Evolutionary conservation across 176 grass and related monocot genomes (phyloP).

Genomic region (Dendrocalamus sinicus): DNA sequence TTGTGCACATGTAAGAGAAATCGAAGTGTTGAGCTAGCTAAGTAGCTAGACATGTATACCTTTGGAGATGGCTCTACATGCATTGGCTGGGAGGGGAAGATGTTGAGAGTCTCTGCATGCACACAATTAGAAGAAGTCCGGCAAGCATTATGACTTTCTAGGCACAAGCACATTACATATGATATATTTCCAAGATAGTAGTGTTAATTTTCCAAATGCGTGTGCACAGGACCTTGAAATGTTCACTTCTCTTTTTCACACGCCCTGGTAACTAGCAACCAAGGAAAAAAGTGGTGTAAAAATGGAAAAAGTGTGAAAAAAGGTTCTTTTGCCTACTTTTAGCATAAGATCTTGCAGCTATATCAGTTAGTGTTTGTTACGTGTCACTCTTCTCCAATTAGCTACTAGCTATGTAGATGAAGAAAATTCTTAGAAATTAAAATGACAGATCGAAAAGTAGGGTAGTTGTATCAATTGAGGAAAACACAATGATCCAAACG

Average conservation of each 20-base stretch:
- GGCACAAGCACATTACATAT: background rate
- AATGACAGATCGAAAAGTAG: background rate
- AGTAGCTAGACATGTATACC: background rate
- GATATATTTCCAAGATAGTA: background rate
- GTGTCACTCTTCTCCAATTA: slow-evolving; percentile 29
- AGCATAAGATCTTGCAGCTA: slow-evolving; percentile 37
- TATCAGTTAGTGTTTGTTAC: slow-evolving; percentile 36
- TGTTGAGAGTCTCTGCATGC: slow-evolving; percentile 69
- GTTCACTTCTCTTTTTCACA: slow-evolving; percentile 23
- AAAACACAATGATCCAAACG: background rate
- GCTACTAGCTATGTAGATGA: background rate
- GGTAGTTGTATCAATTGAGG: background rate
- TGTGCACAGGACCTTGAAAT: background rate
- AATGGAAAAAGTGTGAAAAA: background rate
- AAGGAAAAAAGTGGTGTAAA: background rate
- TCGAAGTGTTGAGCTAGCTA: background rate
- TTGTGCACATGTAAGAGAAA: background rate
- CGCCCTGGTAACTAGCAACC: background rate
- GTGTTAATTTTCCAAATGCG: slow-evolving; percentile 5
- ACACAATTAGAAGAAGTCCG: slow-evolving; percentile 41
- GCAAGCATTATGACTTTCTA: slow-evolving; percentile 38
- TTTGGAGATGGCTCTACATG: slow-evolving; percentile 53
- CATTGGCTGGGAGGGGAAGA: slow-evolving; percentile 72
- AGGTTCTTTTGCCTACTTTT: slow-evolving; percentile 9
- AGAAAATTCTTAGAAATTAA: background rate